These are phyloP conservation scores for Penicillium mononematosum DNA, from an alignment of 495 filamentous ascomycete genomes.

Conservation along the genomic window DNA sequence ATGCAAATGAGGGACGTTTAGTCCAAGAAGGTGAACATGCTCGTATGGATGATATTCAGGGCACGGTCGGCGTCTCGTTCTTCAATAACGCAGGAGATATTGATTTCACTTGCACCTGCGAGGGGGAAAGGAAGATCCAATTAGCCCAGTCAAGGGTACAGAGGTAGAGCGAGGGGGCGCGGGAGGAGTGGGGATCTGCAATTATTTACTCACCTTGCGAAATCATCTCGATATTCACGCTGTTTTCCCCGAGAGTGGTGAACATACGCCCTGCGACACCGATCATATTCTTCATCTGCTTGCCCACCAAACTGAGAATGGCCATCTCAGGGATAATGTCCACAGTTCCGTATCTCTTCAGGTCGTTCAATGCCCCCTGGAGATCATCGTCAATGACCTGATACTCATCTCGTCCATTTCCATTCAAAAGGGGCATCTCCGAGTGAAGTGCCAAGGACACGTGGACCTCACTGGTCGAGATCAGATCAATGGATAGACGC, in stretches of 20 bases:
- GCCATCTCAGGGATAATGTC: constrained; percentile 85
- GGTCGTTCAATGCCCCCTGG: constrained; percentile 63
- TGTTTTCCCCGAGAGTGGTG: constrained; percentile 79
- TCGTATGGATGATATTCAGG: constrained; percentile 92
- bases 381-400: constrained; percentile 64
- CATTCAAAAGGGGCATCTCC: constrained; percentile 50
- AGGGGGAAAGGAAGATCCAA: constrained; percentile 6
- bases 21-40: constrained; percentile 69
- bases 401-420: constrained; percentile 59
- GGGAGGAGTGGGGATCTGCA: constrained; percentile 2
- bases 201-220: constrained; percentile 70
- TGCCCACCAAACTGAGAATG: constrained; percentile 87
- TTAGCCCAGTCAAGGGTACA: constrained; percentile 23
- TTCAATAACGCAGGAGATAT: constrained; percentile 96
- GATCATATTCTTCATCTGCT: constrained; percentile 92
- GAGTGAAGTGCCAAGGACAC: constrained; percentile 93
- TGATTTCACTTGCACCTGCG: constrained; percentile 93
- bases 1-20: constrained; percentile 23
- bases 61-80: constrained; percentile 85
- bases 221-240: constrained; percentile 97
- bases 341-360: constrained; percentile 76
- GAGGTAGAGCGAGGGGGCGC: constrained; percentile 11
- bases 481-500: constrained; percentile 83
- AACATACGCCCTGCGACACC: constrained; percentile 91
- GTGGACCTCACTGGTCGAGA: constrained; percentile 91